These are phyloP conservation scores for Gossypium rotundifolium DNA, from an alignment of 345 rosid species.

Conservation along the genomic window DNA sequence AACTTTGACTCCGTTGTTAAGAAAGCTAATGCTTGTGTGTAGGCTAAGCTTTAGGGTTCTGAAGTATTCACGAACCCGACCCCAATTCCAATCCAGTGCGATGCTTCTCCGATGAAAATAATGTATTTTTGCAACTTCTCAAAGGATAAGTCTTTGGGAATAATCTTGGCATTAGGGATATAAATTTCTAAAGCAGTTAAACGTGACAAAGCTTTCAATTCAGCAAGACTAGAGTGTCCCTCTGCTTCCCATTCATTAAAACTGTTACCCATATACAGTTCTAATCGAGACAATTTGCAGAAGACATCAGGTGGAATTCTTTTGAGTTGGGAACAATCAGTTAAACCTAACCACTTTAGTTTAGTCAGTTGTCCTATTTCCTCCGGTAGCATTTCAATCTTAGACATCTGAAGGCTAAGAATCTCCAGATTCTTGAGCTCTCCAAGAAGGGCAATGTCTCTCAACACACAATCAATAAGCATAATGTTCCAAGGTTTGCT, in stretches of 20 bases:
- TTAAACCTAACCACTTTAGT: conserved; percentile 14
- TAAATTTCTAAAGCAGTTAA: conserved; percentile 4
- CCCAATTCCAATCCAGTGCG: neutral
- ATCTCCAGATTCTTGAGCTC: conserved; percentile 6
- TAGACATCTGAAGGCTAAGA: neutral
- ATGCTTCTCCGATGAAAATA: neutral
- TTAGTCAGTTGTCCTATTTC: neutral
- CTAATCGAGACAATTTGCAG: too few relatives aligned
- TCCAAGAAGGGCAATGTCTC: neutral
- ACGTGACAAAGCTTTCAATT: too few relatives aligned
- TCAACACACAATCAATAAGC: neutral
- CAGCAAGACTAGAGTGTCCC: too few relatives aligned
- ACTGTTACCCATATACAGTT: too few relatives aligned
- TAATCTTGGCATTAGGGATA: neutral
- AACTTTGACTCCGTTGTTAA: too few relatives aligned
- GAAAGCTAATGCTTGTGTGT: too few relatives aligned
- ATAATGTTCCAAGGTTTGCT: neutral
- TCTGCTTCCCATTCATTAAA: too few relatives aligned
- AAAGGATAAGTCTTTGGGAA: neutral
- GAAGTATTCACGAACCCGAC: too few relatives aligned
- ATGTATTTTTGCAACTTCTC: neutral
- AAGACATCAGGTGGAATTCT: too few relatives aligned
- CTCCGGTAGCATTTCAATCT: conserved; percentile 11
- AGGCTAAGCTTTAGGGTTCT: too few relatives aligned
- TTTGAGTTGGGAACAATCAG: too few relatives aligned